Evolutionary conservation across 106 monocot genomes (phyloP), one percentile per base, ranked within the genome.

Genomic region (Chionographis japonica): DNA sequence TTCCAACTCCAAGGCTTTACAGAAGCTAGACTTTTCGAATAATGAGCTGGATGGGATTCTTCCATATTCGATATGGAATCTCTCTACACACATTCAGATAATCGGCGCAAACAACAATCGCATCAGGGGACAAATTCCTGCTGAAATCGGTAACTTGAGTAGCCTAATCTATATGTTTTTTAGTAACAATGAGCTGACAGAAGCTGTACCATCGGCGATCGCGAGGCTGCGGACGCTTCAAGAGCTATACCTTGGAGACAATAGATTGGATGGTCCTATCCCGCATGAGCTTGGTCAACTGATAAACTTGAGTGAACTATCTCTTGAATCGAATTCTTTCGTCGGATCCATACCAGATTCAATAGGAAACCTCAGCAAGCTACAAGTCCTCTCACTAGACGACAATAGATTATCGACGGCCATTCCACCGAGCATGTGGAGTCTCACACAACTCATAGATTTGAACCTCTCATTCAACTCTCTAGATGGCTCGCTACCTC

Each of bases 131-230:
- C 50, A 35, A 3, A 66, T 66, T 52, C 51, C 66, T 51, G 6
- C 51, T 8, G 66, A 10, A 52, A 27, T 66, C 2, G 66, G 66
- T 4, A 50, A 52, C 12, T 16, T 66, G 35, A 66, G 36, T 13
- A 36, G 11, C 36, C 51, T 66, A 14, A 7, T 66, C 10, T 5
- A 6, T 8, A 15, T 66, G 4, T 20, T 36, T 51, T 12, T 66
- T 2, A 4, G 20, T 4, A 8, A 4, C 12, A 66, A 66, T 66
- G 51, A 51, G 52, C 35, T 66, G 8, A 35, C 19, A 1, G 66
- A 50, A 66, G 12, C 49, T 51, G 52, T 66, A 66, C 66, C 66
- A 51, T 12, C 63, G 11, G 14, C 41, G 20, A 13, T 64, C 39
- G 39, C 40, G 9, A 40, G 62, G 12, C 62, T 62, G 8, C 11